These are phyloP conservation scores for Crucihimalaya himalaica DNA, from an alignment of 345 rosid species.

Conservation along the genomic window DNA sequence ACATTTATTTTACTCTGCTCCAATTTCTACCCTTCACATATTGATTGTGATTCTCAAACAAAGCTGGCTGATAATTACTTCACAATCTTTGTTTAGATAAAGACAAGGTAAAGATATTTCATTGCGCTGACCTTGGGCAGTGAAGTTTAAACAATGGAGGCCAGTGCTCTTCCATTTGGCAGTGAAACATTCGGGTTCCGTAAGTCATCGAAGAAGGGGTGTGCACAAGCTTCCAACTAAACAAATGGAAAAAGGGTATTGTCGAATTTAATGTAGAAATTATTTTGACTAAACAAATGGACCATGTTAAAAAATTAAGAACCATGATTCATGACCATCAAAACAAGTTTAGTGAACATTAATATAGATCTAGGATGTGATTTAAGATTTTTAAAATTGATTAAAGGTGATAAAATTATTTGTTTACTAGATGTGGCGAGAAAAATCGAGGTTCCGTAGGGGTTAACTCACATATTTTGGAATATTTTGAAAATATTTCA, in stretches of 20 bases:
- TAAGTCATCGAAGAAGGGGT: constrained; percentile 89
- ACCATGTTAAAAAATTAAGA: too few species aligned
- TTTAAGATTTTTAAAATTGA: too few species aligned
- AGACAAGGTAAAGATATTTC: background rate
- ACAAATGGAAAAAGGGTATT: background rate
- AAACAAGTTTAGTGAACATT: too few species aligned
- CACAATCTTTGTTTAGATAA: too few species aligned
- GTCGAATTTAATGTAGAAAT: background rate
- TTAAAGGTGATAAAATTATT: too few species aligned
- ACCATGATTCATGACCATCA: too few species aligned
- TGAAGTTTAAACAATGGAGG: constrained; percentile 92
- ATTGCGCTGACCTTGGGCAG: constrained; percentile 72
- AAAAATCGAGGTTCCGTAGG: too few species aligned
- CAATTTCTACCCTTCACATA: background rate
- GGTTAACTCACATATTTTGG: too few species aligned
- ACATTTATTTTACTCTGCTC: background rate
- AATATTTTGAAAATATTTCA: too few species aligned
- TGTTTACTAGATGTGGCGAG: too few species aligned
- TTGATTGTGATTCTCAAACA: background rate
- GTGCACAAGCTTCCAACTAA: constrained; percentile 98
- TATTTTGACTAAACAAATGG: too few species aligned
- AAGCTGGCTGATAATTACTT: background rate
- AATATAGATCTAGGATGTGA: too few species aligned
- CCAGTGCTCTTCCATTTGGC: constrained; percentile 84
- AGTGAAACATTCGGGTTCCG: constrained; percentile 73